Evolutionary conservation across 1,284 basidiomycete genomes (phyloP).

Genomic region (Leccinum solheimii): DNA sequence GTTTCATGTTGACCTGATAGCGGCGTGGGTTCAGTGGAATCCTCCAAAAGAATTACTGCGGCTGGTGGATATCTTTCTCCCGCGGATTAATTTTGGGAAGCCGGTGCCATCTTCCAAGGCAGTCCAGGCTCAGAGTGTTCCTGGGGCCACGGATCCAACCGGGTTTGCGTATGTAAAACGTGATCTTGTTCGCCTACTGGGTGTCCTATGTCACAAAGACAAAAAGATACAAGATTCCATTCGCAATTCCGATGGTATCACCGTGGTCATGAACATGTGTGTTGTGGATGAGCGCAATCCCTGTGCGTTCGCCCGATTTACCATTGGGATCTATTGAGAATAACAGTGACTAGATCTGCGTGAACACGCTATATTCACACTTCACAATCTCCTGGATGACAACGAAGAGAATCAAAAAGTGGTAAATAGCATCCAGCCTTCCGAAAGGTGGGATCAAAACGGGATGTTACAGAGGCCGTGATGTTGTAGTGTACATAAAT

Average conservation of each 20-base stretch:
- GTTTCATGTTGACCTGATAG: slow-evolving; percentile 23
- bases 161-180: slow-evolving; percentile 82
- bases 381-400: slow-evolving; percentile 73
- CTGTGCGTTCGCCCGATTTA: slow-evolving; percentile 55
- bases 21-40: slow-evolving; percentile 13
- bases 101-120: slow-evolving; percentile 38
- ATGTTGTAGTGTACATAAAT: slow-evolving; percentile 10
- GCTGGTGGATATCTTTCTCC: slow-evolving; percentile 71
- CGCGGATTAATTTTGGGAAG: slow-evolving; percentile 75
- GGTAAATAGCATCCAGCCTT: slow-evolving; percentile 71
- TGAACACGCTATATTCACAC: slow-evolving; percentile 85
- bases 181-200: slow-evolving; percentile 79
- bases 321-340: background rate
- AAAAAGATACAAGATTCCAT: slow-evolving; percentile 71
- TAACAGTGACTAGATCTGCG: slow-evolving; percentile 63
- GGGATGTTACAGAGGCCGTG: slow-evolving; percentile 46
- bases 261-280: slow-evolving; percentile 81
- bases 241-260: slow-evolving; percentile 69
- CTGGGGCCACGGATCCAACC: slow-evolving; percentile 38
- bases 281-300: slow-evolving; percentile 89
- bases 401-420: slow-evolving; percentile 80
- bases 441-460: slow-evolving; percentile 56
- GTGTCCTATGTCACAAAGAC: slow-evolving; percentile 66
- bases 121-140: slow-evolving; percentile 17
- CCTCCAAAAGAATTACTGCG: slow-evolving; percentile 59